Evolutionary conservation across 768 basidiomycete species (phyloP), one percentile per base, ranked within the genome.

Genomic region (Boletales sp.): DNA sequence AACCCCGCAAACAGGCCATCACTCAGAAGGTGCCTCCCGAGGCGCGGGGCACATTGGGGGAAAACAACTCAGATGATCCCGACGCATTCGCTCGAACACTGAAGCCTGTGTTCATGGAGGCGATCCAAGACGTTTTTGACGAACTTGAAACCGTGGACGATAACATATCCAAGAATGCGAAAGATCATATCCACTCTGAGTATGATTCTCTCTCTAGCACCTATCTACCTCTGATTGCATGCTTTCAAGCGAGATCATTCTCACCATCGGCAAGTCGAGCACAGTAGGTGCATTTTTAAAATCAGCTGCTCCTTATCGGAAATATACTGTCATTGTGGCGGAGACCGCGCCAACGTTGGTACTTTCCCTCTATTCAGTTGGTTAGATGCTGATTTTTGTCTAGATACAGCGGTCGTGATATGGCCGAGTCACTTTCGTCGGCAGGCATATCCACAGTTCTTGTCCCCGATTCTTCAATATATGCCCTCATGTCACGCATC

Each of bases 131-230:
- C 63, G 90, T 97, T 15, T 77, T 97, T 40, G 93, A 97, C 57
- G 97, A 99, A 68, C 75, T 99, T 34, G 94, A 97, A 66, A 94
- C 90, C 3, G 94, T 95, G 1, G 92, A 97, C 59, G 90, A 97
- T 58, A 94, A 87, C 59, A 86, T 98, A 17, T 89, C 90, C 9
- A 95, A 90, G 73, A 90, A 89, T 59, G 92, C 94, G 2, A 88
- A 83, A 69, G 94, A 97, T 66, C 94, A 98, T 65, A 89, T 99
- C 52, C 95, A 98, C 67, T 92, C 94, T n/a, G 94, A 97, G 95
- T 97, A 64, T 65, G 90, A 27, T 72, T 24, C 7, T 44, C 27
- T 43, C 8, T 47, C 44, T 32, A 4, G 40, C 18, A 12, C 11
- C 2, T 8, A 10, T 35, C 24, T 4, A n/a, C 17, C 41, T 58